Base-by-base conservation (phyloP, 768 basidiomycete genomes). In the Rhodotorula babjevae region DNA sequence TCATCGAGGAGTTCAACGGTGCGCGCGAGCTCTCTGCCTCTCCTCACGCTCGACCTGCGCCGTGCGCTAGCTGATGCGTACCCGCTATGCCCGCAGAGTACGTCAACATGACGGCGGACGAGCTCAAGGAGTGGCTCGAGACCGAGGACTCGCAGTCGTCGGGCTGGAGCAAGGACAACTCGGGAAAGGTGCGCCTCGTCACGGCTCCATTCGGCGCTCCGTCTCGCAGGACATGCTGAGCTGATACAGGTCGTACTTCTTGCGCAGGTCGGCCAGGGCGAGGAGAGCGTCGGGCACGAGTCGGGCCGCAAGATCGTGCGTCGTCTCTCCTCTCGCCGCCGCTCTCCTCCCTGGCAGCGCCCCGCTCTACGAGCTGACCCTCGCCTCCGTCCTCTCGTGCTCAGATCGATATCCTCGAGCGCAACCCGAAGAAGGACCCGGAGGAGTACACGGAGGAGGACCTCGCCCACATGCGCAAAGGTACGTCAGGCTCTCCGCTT, bases 81-180 rank as follows among this genome's bases (percentile, higher is more conserved):
- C n/a, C n/a, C n/a, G n/a, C n/a, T n/a, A n/a, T 47, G 6, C 23
- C 9, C 44, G 27, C 65, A 80, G 81, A 83, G 63, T 76, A 81
- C 70, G 82, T 83, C 76, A 82, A 82, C 73, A 82, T 82, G 81
- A 80, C 80, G 18, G 80, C 81, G 12, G 79, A 80, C 61, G 82
- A 82, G 70, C 80, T 83, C 18, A 77, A 80, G 29, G 75, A 77
- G 12, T 83, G 81, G 79, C 78, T 83, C 64, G 77, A 81, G 63
- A 82, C 81, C 29, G 77, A 76, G 21, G 79, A 75, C 16, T 79
- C 78, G 23, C 68, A 78, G 46, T 61, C 69, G 7, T 74, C 78
- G 19, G 82, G 82, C 27, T 82, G 77, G 77, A 63, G 63, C 31
- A 80, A 78, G 67, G 80, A 77, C 21, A 81, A 80, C 23, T 77